These are phyloP conservation scores for Astrephomene gubernaculifera DNA, from an alignment of 139 green algal species.

Conservation along the genomic window DNA sequence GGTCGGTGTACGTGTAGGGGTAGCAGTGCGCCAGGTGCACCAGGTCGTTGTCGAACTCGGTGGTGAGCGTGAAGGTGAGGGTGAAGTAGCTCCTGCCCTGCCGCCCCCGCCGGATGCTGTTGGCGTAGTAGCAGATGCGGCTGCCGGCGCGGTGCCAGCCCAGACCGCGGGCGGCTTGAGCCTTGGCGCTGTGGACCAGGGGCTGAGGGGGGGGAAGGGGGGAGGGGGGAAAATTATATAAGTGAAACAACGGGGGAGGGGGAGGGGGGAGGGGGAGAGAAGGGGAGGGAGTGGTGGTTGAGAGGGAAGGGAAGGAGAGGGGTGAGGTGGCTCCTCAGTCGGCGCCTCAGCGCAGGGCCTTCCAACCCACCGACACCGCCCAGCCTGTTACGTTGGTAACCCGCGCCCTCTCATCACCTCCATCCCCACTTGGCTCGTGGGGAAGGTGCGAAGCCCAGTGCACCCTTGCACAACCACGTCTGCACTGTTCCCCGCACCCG, in stretches of 20 bases:
- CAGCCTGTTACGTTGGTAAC: no score
- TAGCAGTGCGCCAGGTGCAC: conserved; percentile 79
- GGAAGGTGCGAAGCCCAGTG: no score
- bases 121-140: conserved; percentile 59
- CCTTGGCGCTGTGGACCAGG: conserved; percentile 53
- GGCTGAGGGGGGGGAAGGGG: conserved; percentile 24
- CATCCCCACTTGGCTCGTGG: no score
- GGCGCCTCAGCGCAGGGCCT: no score
- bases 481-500: background rate
- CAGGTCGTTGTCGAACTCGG: conserved; percentile 60
- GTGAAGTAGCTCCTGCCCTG: conserved; percentile 64
- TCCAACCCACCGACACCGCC: no score
- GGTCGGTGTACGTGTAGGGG: conserved; percentile 80
- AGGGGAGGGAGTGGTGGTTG: background rate
- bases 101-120: conserved; percentile 53
- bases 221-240: no score
- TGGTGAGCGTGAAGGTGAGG: conserved; percentile 65
- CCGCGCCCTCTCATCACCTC: no score
- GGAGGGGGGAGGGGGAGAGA: background rate
- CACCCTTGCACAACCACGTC: no score
- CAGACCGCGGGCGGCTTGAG: conserved; percentile 23
- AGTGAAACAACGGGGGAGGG: background rate
- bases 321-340: no score
- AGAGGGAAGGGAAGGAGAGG: no score
- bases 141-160: conserved; percentile 52